Evolutionary conservation across 2,329 filamentous ascomycete species (phyloP).

Genomic region (Aspergillus udagawae): DNA sequence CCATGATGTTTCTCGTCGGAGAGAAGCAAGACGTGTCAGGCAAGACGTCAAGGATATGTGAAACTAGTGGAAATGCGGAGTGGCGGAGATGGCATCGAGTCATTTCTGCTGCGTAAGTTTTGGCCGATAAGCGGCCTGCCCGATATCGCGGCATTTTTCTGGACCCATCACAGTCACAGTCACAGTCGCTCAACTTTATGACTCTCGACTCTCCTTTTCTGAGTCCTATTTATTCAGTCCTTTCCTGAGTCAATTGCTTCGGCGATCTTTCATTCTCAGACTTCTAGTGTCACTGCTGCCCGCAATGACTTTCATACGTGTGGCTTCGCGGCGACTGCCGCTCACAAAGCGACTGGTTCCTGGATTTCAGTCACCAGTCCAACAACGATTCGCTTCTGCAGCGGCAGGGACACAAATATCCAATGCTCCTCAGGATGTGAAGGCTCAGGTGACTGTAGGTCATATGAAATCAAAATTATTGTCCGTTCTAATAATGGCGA

Average conservation of each 20-base stretch:
- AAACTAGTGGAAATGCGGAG: slow-evolving; percentile 7
- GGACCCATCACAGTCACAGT: slow-evolving; percentile 1
- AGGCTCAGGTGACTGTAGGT: slow-evolving; percentile 23
- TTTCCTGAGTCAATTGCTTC: background rate
- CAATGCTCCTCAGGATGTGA: slow-evolving; percentile 27
- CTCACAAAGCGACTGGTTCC: slow-evolving; percentile 26
- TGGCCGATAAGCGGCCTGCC: slow-evolving; percentile 12
- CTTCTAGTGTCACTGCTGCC: background rate
- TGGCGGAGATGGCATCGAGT: slow-evolving; percentile 9
- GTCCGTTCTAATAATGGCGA: background rate
- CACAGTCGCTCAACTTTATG: background rate
- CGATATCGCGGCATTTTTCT: slow-evolving; percentile 28
- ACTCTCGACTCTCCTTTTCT: slow-evolving; percentile 4
- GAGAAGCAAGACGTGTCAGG: background rate
- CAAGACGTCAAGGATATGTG: background rate
- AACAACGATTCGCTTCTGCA: slow-evolving; percentile 29
- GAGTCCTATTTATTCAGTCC: background rate
- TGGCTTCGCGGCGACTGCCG: slow-evolving; percentile 33
- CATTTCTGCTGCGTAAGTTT: background rate
- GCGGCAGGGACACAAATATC: slow-evolving; percentile 14
- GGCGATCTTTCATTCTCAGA: background rate
- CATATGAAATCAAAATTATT: background rate
- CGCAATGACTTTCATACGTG: slow-evolving; percentile 30
- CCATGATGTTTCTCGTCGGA: slow-evolving; percentile 12
- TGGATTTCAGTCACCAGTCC: slow-evolving; percentile 30